phyloP scores from a whole-genome alignment of 345 rosid genomes.

The Melaleuca quinquenervia region DNA sequence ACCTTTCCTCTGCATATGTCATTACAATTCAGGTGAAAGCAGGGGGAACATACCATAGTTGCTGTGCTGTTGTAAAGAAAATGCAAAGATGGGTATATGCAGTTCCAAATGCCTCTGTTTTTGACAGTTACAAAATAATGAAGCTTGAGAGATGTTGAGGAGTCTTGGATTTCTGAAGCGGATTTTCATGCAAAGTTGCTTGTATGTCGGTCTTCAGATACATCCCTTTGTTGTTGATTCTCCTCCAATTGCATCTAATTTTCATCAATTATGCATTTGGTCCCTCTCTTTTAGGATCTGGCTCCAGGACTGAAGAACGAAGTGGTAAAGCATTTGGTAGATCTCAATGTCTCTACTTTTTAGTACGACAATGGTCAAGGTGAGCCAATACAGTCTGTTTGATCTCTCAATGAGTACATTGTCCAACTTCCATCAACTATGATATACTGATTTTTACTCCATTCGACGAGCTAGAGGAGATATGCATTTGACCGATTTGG shows the following conservation, averaged over 20 bases:
- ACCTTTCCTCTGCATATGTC: background rate
- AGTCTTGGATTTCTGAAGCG: conserved; percentile 45
- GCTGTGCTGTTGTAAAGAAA: conserved; percentile 78
- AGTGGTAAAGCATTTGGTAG: conserved; percentile 50
- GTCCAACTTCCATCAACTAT: background rate
- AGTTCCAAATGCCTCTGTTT: conserved; percentile 51
- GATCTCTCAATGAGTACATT: background rate
- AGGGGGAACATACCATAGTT: conserved; percentile 65
- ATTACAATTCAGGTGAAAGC: conserved; percentile 59
- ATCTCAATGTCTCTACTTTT: conserved; percentile 66
- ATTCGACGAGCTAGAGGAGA: conserved; percentile 43
- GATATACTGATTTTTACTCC: conserved; percentile 1
- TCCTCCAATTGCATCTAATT: background rate
- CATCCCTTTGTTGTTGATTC: background rate
- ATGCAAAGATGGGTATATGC: conserved; percentile 86
- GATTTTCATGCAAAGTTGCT: conserved; percentile 59
- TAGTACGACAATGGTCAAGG: conserved; percentile 87
- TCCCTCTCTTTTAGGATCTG: conserved; percentile 37
- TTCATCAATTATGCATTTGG: background rate
- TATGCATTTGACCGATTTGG: conserved; percentile 80
- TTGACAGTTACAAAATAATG: conserved; percentile 48
- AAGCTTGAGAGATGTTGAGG: conserved; percentile 60
- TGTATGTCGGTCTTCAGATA: conserved; percentile 23
- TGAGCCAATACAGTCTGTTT: conserved; percentile 17
- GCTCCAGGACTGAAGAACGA: conserved; percentile 70